These are phyloP conservation scores for Podaxis mareebaensis DNA, from an alignment of 768 basidiomycete species.

Conservation along the genomic window DNA sequence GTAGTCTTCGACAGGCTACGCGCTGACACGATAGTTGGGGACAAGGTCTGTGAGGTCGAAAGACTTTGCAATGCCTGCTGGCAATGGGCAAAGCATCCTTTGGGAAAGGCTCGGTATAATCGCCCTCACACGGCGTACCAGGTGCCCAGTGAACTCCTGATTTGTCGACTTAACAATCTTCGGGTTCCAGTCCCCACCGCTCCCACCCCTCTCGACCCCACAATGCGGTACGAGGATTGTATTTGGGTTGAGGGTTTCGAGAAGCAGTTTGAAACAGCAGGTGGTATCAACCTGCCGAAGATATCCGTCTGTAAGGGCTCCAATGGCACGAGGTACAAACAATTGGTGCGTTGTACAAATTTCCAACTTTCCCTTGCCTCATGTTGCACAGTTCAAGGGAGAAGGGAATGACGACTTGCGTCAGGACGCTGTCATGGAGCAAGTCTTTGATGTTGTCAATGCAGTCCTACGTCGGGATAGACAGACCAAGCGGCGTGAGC, in stretches of 20 bases:
- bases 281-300: slow-evolving; percentile 85
- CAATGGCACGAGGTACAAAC: slow-evolving; percentile 66
- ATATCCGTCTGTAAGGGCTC: slow-evolving; percentile 69
- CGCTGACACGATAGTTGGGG: slow-evolving; percentile 33
- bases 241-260: slow-evolving; percentile 72
- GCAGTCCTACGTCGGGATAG: slow-evolving; percentile 70
- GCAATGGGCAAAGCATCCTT: slow-evolving; percentile 68
- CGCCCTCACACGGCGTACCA: slow-evolving; percentile 24
- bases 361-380: neutral
- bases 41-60: slow-evolving; percentile 55
- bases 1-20: slow-evolving; percentile 59
- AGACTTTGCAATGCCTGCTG: slow-evolving; percentile 63
- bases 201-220: slow-evolving; percentile 67
- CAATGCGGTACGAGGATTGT: slow-evolving; percentile 65
- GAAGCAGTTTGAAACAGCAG: slow-evolving; percentile 57
- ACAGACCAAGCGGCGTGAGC: slow-evolving; percentile 69
- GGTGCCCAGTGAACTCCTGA: slow-evolving; percentile 31
- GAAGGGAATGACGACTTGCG: slow-evolving; percentile 88
- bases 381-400: slow-evolving; percentile 76
- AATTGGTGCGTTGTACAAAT: slow-evolving; percentile 60
- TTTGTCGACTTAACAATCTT: slow-evolving; percentile 52
- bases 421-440: slow-evolving; percentile 99
- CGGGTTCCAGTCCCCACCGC: slow-evolving; percentile 85
- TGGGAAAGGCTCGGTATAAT: slow-evolving; percentile 35
- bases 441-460: slow-evolving; percentile 92